Evolutionary conservation across 225 moss, liverwort and hornwort genomes (phyloP), one percentile per base, ranked within the genome.

Genomic region (Sphagnum tenellum): DNA sequence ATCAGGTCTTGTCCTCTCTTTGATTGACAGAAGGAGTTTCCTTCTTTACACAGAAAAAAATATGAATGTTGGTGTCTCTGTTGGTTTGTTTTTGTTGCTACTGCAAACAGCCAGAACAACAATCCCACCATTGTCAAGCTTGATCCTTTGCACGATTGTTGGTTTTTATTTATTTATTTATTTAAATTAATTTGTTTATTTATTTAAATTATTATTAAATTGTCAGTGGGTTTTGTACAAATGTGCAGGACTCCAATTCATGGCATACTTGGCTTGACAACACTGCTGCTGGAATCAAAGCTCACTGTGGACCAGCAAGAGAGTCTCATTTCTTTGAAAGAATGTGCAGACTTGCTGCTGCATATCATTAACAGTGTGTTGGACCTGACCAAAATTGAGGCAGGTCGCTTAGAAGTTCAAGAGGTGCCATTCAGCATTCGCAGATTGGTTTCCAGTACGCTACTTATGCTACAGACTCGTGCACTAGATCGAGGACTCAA

Each of bases 361-460:
- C 91, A 91, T 14, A 95, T 95, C 63, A 91, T 95, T 73, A 95
- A 95, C 68, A 91, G 87, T 49, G 89, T 95, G 11, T 56, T 95
- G 46, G 94, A 95, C 70, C 75, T 95, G 9, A 83, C 94, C 55
- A 95, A 95, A 74, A 91, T 95, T 3, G 91, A 95, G 70, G 94
- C 94, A 46, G 94, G 94, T 49, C 89, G 89, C 58, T 75, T 95
- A 46, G 91, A 95, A 69, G 86, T 89, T 45, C 91, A 95, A 75
- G 77, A 61, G 60, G 84, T 91, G 3, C 82, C 89, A 0, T 95
- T 91, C 66, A 91, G 84, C 59, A 83, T 94, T 48, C 78, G 85
- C 48, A 85, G 84, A 74, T 78, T 86, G 65, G 87, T 91, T 1
- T 83, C 82, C n/a, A 79, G 87, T 70, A 91, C 89, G 50, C 76